Percentiles rank a stretch among this genome's conserved stretches.
These are phyloP conservation scores for Pelargonium australe DNA, from an alignment of 441 rosid species.

Conservation along the genomic window DNA sequence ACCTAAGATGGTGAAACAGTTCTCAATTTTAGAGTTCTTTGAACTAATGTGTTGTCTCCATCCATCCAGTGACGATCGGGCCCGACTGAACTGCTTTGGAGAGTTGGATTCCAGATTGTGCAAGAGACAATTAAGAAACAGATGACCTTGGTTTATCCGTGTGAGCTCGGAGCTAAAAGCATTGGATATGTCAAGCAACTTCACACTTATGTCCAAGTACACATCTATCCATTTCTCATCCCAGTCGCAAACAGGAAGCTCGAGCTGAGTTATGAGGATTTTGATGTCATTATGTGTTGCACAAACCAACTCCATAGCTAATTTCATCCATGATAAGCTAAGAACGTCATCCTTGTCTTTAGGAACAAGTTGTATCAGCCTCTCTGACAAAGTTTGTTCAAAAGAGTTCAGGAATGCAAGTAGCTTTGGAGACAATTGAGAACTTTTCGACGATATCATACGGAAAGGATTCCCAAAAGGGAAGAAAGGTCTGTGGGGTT, in stretches of 20 bases:
- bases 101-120: constrained; percentile 52
- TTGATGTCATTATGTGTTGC: constrained; percentile 60
- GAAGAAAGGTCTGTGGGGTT: constrained; percentile 65
- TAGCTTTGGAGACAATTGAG: constrained; percentile 47
- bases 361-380: constrained; percentile 52
- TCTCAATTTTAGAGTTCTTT: constrained; percentile 57
- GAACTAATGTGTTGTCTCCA: constrained; percentile 60
- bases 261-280: constrained; percentile 57
- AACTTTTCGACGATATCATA: constrained; percentile 57
- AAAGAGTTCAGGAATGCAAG: constrained; percentile 43
- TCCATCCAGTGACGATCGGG: constrained; percentile 54
- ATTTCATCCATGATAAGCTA: constrained; percentile 73
- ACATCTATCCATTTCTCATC: constrained; percentile 88
- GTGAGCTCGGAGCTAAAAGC: constrained; percentile 71
- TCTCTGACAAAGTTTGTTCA: constrained; percentile 57
- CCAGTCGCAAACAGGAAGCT: constrained; percentile 86
- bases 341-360: constrained; percentile 54
- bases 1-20: constrained; percentile 44
- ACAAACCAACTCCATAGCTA: constrained; percentile 67
- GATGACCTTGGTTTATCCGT: constrained; percentile 75
- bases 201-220: constrained; percentile 78
- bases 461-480: constrained; percentile 80
- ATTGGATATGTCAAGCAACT: constrained; percentile 73
- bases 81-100: constrained; percentile 38
- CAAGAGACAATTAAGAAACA: constrained; percentile 64